These are phyloP conservation scores for Dichotomocladium elegans DNA, from an alignment of 371 early-diverging fungal species.

Conservation along the genomic window DNA sequence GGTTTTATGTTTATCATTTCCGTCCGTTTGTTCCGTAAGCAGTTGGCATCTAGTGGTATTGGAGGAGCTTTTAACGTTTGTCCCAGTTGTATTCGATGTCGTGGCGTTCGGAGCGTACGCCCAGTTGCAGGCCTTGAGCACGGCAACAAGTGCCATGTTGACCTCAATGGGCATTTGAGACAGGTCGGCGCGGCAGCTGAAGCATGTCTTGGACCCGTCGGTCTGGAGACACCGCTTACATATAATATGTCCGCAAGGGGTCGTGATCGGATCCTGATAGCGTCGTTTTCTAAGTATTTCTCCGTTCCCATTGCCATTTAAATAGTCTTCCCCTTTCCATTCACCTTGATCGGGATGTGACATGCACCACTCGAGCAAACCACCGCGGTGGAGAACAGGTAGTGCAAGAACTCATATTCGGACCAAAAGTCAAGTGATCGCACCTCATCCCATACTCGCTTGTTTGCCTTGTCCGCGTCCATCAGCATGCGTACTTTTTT, in stretches of 20 bases:
- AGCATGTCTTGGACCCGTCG: constrained; percentile 26
- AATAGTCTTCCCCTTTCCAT: no score
- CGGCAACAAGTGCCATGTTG: constrained; percentile 29
- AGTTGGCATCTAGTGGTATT: no score
- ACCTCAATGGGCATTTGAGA: constrained; percentile 1
- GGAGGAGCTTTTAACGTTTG: no score
- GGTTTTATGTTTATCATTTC: no score
- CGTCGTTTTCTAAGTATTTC: constrained; percentile 31
- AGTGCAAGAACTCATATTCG: constrained; percentile 35
- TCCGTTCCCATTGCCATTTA: constrained; percentile 21
- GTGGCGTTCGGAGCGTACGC: no score
- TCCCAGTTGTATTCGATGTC: no score
- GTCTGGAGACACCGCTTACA: constrained; percentile 40
- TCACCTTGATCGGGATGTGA: constrained; percentile 24
- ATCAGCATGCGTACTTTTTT: constrained; percentile 14
- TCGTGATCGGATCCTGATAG: constrained; percentile 50
- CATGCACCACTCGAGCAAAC: constrained; percentile 24
- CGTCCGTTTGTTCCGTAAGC: no score
- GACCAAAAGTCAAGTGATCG: constrained; percentile 21
- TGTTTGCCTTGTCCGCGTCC: constrained; percentile 27
- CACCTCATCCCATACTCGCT: constrained; percentile 40
- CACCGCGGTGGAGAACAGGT: constrained; percentile 24
- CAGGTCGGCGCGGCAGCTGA: constrained; percentile 34
- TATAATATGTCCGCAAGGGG: constrained; percentile 54
- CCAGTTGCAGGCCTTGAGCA: constrained; percentile 26